Evolutionary conservation across 495 filamentous ascomycete genomes (phyloP).

Genomic region (Penicillium salamii): DNA sequence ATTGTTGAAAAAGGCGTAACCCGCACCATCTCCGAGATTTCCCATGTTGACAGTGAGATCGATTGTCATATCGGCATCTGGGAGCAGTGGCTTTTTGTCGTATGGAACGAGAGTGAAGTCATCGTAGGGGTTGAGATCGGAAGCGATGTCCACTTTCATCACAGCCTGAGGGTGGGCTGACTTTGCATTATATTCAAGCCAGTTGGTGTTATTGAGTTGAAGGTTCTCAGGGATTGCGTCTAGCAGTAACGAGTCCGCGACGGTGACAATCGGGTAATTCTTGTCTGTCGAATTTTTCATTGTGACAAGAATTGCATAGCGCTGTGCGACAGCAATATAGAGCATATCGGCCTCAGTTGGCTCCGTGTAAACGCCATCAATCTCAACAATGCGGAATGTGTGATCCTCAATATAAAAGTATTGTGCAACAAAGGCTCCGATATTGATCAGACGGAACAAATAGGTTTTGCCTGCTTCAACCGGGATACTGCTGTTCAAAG

Average conservation of each 20-base stretch:
- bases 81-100: slow-evolving; percentile 18
- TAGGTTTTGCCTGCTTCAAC: slow-evolving; percentile 77
- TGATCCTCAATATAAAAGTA: slow-evolving; percentile 80
- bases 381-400: slow-evolving; percentile 56
- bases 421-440: slow-evolving; percentile 69
- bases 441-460: slow-evolving; percentile 72
- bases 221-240: slow-evolving; percentile 29
- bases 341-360: slow-evolving; percentile 57
- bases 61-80: slow-evolving; percentile 26
- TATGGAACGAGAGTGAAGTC: slow-evolving; percentile 49
- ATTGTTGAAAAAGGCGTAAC: slow-evolving; percentile 74
- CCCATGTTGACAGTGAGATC: slow-evolving; percentile 43
- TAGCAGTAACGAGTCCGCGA: slow-evolving; percentile 31
- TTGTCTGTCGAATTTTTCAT: slow-evolving; percentile 58
- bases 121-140: slow-evolving; percentile 46
- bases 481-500: slow-evolving; percentile 50
- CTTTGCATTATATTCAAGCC: slow-evolving; percentile 67
- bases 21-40: slow-evolving; percentile 38
- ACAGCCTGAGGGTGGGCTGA: slow-evolving; percentile 53
- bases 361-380: slow-evolving; percentile 54
- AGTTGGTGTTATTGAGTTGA: slow-evolving; percentile 72
- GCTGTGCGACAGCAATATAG: slow-evolving; percentile 67
- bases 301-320: slow-evolving; percentile 66
- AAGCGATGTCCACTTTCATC: slow-evolving; percentile 44
- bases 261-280: slow-evolving; percentile 64